A percentile compares a stretch with the other conserved stretches of the same genome.
phyloP scores from a whole-genome alignment of 139 green algal species.

The Zygnema cylindricum region DNA sequence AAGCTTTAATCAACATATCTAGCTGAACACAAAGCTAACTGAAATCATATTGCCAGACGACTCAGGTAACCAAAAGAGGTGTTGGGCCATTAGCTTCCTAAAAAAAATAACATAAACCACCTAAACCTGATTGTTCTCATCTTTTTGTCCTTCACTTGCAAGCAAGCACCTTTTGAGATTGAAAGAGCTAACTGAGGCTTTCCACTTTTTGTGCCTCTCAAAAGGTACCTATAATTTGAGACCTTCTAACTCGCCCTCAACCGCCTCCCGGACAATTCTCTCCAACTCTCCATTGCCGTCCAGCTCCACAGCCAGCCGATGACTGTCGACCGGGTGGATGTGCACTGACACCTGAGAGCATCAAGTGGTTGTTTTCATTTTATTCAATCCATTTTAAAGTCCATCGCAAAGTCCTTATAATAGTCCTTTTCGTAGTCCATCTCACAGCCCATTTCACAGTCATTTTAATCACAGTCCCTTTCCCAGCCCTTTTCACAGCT shows the following conservation, averaged over 20 bases:
- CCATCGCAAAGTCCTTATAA: background rate
- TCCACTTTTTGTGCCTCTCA: too few relatives aligned
- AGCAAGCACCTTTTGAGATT: too few relatives aligned
- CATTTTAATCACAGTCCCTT: slow-evolving; percentile 2
- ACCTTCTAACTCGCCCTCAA: background rate
- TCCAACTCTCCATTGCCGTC: slow-evolving; percentile 42
- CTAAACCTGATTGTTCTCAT: too few relatives aligned
- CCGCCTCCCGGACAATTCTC: slow-evolving; percentile 17
- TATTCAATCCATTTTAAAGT: background rate
- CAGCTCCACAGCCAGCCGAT: slow-evolving; percentile 50
- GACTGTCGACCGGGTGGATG: slow-evolving; percentile 42
- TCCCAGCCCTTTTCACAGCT: background rate
- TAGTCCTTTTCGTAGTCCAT: background rate
- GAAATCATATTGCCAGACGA: too few relatives aligned
- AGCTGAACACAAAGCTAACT: too few relatives aligned
- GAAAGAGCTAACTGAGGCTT: too few relatives aligned
- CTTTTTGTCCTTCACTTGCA: too few relatives aligned
- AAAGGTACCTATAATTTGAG: too few relatives aligned
- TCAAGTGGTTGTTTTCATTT: background rate
- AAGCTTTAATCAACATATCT: too few relatives aligned
- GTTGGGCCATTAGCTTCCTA: too few relatives aligned
- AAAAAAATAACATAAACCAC: too few relatives aligned
- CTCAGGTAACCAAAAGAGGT: too few relatives aligned
- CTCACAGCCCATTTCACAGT: background rate
- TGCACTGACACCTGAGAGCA: slow-evolving; percentile 46